Evolutionary conservation across 176 grass and related monocot genomes (phyloP), one percentile per base, ranked within the genome.

Genomic region (Otatea glauca): DNA sequence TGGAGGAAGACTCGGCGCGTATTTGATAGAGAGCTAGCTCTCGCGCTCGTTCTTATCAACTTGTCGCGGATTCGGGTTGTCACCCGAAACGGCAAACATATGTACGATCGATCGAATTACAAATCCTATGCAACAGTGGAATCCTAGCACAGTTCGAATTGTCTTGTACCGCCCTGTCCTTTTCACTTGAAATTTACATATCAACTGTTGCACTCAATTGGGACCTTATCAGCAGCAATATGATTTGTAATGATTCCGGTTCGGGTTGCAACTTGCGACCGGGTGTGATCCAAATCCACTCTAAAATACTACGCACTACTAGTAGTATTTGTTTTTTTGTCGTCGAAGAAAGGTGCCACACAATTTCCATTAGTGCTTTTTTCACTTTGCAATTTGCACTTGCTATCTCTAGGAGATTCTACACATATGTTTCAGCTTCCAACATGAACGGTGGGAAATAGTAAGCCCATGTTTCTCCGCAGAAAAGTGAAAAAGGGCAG

Each of bases 21-120:
- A 62, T 35, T 69, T 72, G 81, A 55, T 70, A 78, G 50, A 43
- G 88, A 70, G 68, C 48, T 64, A 70, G 68, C 48, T 64, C 47
- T 70, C 14, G 43, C 10, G 69, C 61, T 75, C 68, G 83, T 84
- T 68, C 92, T 93, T 90, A 93, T 93, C 92, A 80, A 6, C 68
- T 88, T 6, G 51, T 13, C 7, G 67, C 50, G 50, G 50, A 7
- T 68, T 62, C 79, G 80, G 79, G 49, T 39, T 15, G 56, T 20
- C 4, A 7, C 56, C 0, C 9, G 8, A 78, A 84, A 58, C 66
- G 29, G 21, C 70, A 61, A 67, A 49, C 72, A 73, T 54, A 77
- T 65, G 49, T 17, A 72, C n/a, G 72, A 66, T 34, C 21, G 68
- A 56, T 51, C 14, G 48, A 78, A 21, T 12, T 45, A 20, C 15